Conservation (phyloP, 176 grass and related monocot species). For the Cenchrus purpureus region DNA sequence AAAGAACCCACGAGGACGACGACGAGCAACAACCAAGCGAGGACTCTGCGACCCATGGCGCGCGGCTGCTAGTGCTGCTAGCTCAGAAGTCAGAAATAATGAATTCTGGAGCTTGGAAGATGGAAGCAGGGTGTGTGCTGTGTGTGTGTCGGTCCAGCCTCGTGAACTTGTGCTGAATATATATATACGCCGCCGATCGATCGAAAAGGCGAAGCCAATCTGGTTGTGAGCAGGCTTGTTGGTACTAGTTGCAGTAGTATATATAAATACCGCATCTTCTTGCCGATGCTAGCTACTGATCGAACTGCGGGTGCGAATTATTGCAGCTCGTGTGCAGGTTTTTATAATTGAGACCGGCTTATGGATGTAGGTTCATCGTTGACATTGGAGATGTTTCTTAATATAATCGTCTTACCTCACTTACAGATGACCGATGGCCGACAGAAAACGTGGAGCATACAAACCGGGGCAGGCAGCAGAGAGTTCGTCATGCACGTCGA, state of each 20-base stretch:
- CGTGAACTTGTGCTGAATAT: background rate
- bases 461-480: background rate
- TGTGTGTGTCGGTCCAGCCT: background rate
- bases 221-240: too few species aligned
- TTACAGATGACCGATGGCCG: background rate
- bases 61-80: background rate
- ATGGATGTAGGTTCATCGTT: background rate
- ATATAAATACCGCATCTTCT: background rate
- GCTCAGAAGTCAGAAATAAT: background rate
- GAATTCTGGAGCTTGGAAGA: background rate
- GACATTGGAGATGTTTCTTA: background rate
- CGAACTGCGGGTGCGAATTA: background rate
- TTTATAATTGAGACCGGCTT: background rate
- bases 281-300: background rate
- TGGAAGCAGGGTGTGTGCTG: too few species aligned
- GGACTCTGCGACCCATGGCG: background rate
- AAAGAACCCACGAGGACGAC: background rate
- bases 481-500: background rate
- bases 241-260: background rate
- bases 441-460: background rate
- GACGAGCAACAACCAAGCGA: background rate
- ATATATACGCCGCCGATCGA: background rate
- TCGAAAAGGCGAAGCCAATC: background rate
- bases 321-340: conserved; percentile 1
- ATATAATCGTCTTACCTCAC: too few species aligned